Evolutionary conservation across 2,329 filamentous ascomycete genomes (phyloP).

Genomic region (Aspergillus fischeri): DNA sequence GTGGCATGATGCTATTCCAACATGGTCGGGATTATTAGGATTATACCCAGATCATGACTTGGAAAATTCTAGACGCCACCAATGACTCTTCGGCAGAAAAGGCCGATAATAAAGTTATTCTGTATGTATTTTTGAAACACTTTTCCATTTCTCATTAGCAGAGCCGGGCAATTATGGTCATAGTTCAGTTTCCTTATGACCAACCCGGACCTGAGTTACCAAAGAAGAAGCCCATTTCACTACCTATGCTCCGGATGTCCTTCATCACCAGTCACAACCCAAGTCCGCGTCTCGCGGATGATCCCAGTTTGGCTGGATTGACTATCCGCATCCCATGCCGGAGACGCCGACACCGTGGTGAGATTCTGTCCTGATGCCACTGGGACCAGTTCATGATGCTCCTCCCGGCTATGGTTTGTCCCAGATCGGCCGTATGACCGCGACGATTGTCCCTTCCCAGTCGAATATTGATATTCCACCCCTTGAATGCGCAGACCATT

Average conservation of each 20-base stretch:
- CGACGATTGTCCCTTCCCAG: not conserved
- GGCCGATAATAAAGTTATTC: too few species aligned
- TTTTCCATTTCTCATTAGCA: too few species aligned
- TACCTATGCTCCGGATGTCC: not conserved
- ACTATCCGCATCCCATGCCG: slow-evolving; percentile 14
- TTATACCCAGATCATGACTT: not conserved
- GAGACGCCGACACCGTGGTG: slow-evolving; percentile 8
- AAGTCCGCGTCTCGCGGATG: slow-evolving; percentile 14
- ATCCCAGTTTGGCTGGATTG: slow-evolving; percentile 17
- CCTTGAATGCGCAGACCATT: slow-evolving; percentile 16
- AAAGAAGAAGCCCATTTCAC: not conserved
- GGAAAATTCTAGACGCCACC: not conserved
- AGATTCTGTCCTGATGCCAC: slow-evolving; percentile 4
- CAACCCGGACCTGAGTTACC: too few species aligned
- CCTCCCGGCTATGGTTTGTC: not conserved
- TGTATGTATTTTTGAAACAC: too few species aligned
- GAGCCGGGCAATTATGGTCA: too few species aligned
- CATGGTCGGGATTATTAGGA: not conserved
- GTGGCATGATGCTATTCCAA: not conserved
- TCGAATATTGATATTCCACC: slow-evolving; percentile 7
- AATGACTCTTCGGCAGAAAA: too few species aligned
- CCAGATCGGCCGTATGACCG: not conserved
- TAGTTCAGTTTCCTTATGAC: too few species aligned
- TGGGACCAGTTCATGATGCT: slow-evolving; percentile 3
- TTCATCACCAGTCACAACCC: slow-evolving; percentile 8